Evolutionary conservation across 139 green algal species (phyloP), one percentile per base, ranked within the genome.

Genomic region (Chlorokybus atmophyticus): DNA sequence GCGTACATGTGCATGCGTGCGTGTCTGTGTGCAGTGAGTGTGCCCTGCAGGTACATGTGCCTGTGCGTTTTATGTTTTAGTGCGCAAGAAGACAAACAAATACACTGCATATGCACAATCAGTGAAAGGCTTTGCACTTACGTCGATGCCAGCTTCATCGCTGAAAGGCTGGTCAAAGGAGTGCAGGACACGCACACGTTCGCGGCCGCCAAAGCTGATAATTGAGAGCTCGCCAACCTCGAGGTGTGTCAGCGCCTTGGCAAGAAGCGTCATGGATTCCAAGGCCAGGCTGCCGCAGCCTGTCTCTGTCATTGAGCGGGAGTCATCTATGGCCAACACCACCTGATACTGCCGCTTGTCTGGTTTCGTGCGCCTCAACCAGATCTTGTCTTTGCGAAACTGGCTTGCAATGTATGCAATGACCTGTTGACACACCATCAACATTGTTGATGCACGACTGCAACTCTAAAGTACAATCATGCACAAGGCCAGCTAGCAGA

Each of bases 371-470:
- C 91, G 75, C 0, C 91, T 73, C 75, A 98, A 76, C 91, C 91
- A 98, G 69, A 98, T 98, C 79, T 95, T 95, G 78, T 98, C 91
- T 57, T 88, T 85, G n/a, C 85, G 72, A 67, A 93, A 98, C 57
- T 95, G 80, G 25, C 49, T 80, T 7, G 91, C 91, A 50, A 98
- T 93, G 80, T 96, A 98, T 23, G 80, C 76, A n/a, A 98, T 94
- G 24, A 98, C 60, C 58, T 66, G 58, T 7, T 19, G 27, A 5
- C 10, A 30, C 7, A 58, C 14, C 10, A 17, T 14, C n/a, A 5
- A 17, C 14, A 55, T 53, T 55, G 24, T 14, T 14, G 25, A 17
- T 14, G 48, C 48, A 17, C 14, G 17, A 17, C 17, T n/a, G n/a
- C n/a, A n/a, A n/a, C n/a, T n/a, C n/a, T n/a, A n/a, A n/a, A n/a